phyloP scores from a whole-genome alignment of 441 rosid species.

The Melastoma candidum region DNA sequence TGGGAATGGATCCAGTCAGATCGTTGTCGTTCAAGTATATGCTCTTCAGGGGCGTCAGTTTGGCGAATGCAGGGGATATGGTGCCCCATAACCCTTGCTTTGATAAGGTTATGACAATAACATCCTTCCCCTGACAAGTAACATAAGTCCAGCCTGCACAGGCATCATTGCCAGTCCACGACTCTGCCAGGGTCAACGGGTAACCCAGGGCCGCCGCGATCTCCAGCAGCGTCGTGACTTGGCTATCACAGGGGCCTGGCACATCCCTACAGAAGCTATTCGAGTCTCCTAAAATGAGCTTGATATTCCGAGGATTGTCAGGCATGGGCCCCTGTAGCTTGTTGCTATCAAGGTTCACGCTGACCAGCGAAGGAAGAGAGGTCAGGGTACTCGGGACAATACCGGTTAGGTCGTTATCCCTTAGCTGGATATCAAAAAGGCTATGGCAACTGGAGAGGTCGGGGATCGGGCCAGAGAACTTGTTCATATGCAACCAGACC shows the following conservation, averaged over 20 bases:
- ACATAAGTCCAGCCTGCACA: conserved; percentile 15
- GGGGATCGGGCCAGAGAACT: conserved; percentile 2
- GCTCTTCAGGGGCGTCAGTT: conserved; percentile 36
- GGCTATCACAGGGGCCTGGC: conserved; percentile 17
- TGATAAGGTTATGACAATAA: conserved; percentile 8
- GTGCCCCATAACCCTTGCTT: conserved; percentile 11
- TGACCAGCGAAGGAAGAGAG: conserved; percentile 8
- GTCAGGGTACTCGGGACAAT: conserved; percentile 10
- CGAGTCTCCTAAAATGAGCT: conserved; percentile 2
- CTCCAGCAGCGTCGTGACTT: conserved; percentile 15
- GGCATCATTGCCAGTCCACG: conserved; percentile 17
- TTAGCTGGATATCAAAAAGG: conserved; percentile 5
- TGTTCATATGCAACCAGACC: conserved; percentile 8
- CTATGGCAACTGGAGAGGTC: conserved; percentile 6
- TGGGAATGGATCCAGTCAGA: conserved; percentile 51
- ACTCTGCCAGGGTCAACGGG: conserved; percentile 11
- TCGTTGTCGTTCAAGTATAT: conserved; percentile 40
- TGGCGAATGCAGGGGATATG: conserved; percentile 31
- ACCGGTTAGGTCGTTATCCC: conserved; percentile 11
- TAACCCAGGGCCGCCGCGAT: conserved; percentile 15
- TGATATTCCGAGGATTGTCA: conserved; percentile 10
- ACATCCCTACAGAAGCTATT: conserved; percentile 8
- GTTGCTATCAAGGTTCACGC: conserved; percentile 10
- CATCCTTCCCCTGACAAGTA: conserved; percentile 11
- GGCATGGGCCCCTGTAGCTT: conserved; percentile 17